Base-by-base conservation (phyloP, 345 rosid genomes). In the Linum usitatissimum region DNA sequence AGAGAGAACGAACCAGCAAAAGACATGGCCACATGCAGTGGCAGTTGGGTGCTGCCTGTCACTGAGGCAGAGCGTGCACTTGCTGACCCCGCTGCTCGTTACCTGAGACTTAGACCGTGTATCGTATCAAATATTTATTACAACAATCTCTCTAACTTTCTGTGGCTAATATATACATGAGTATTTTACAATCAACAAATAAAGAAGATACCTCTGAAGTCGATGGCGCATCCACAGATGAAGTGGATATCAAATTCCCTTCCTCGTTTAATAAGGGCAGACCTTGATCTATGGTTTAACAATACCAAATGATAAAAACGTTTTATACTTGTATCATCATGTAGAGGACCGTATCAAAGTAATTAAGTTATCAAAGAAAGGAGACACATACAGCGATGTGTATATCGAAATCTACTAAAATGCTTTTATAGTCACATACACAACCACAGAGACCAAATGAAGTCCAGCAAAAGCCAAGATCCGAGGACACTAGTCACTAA, bases 21-120 rank as follows among this genome's bases (percentile, higher is more conserved):
- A 88, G 5, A 91, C 90, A 76, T 91, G 98, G 65, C 98, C 95
- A 20, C 96, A 91, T 15, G 86, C 87, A 30, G 98, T 91, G 3
- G 96, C 96, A 4, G 96, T 86, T 28, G 96, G 98, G 64, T 85
- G 71, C 51, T 82, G 87, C 60, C 95, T 86, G 71, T 80, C 79
- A 71, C 95, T 85, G 65, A 91, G 81, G 72, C 98, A 91, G 70
- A 91, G 82, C 5, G 95, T 88, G 79, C 98, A 91, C 73, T 88
- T 88, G 72, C 86, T 81, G 18, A 67, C 64, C 56, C 76, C 81
- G 57, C 64, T 42, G 49, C 49, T 70, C 53, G 63, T 23, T n/a
- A 65, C 78, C 63, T 69, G 74, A 62, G 72, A 68, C 73, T 78
- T 73, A 53, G 40, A 12, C 19, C 18, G 13, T 53, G 21, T 17